phyloP scores from a whole-genome alignment of 192 early-diverging fungal genomes.

The Podila epigama region DNA sequence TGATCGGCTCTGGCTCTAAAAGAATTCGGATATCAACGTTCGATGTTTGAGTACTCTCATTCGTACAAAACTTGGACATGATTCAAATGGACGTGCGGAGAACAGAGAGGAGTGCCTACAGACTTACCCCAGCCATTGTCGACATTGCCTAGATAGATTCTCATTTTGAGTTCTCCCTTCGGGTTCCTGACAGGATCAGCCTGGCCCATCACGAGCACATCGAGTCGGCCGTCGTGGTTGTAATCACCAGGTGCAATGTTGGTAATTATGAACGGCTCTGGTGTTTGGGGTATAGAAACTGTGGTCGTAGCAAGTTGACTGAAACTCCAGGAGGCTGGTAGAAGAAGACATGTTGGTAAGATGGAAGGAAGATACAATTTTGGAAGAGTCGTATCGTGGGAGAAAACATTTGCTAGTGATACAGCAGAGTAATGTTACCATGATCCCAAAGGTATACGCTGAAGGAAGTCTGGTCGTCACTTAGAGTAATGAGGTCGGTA shows the following conservation, averaged over 20 bases:
- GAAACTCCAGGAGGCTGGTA: constrained; percentile 50
- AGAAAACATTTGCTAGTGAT: neutral
- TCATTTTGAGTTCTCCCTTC: constrained; percentile 63
- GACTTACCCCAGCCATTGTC: constrained; percentile 63
- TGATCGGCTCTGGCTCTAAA: constrained; percentile 47
- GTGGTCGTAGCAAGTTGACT: constrained; percentile 55
- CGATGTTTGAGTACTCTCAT: too few species aligned
- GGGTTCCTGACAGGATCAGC: constrained; percentile 28
- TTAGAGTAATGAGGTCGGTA: constrained; percentile 83
- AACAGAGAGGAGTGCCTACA: neutral
- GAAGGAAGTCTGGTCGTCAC: constrained; percentile 69
- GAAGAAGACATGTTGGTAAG: too few species aligned
- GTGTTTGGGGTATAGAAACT: constrained; percentile 44
- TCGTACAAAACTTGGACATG: neutral
- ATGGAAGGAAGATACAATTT: neutral
- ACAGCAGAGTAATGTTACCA: constrained; percentile 32
- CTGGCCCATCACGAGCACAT: constrained; percentile 82
- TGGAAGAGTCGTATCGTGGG: too few species aligned
- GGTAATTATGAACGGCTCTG: constrained; percentile 59
- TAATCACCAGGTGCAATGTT: constrained; percentile 89
- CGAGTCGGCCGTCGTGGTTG: constrained; percentile 88
- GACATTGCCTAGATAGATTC: constrained; percentile 78
- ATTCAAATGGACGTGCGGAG: neutral
- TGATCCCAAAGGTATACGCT: constrained; percentile 78
- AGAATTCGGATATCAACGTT: too few species aligned